Conservation (phyloP, 805 yeast species). For the Yarrowia bubula region DNA sequence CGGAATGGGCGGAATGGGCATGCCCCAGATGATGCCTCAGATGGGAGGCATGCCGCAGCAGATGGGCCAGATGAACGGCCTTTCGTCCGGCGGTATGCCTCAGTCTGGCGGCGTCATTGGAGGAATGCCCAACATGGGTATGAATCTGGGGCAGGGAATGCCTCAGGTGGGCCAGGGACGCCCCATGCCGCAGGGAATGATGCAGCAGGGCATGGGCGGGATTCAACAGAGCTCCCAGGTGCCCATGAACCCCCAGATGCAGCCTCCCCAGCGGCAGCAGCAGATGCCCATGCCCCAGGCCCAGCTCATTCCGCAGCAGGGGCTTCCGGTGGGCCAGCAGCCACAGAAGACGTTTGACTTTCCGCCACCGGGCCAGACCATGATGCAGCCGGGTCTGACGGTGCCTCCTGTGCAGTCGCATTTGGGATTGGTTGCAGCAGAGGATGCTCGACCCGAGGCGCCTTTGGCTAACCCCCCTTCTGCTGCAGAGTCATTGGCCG, state of each 20-base stretch:
- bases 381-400: conserved; percentile 7
- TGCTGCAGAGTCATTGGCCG: conserved; percentile 14
- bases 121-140: conserved; percentile 27
- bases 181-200: conserved; percentile 23
- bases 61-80: conserved; percentile 27
- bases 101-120: conserved; percentile 14
- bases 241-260: conserved; percentile 23
- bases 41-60: neutral
- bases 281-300: conserved; percentile 27
- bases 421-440: conserved; percentile 38
- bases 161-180: conserved; percentile 12
- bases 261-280: conserved; percentile 30
- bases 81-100: conserved; percentile 28
- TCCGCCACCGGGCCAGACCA: conserved; percentile 23
- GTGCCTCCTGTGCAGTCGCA: conserved; percentile 13
- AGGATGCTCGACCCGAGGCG: neutral
- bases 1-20: neutral
- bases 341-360: conserved; percentile 18
- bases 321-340: neutral
- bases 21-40: neutral
- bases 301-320: conserved; percentile 26
- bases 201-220: conserved; percentile 12
- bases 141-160: conserved; percentile 15
- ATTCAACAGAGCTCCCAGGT: conserved; percentile 10
- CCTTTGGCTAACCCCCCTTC: conserved; percentile 17